Base-by-base conservation (phyloP, 2,329 filamentous ascomycete genomes). In the Aspergillus arachidicola region DNA sequence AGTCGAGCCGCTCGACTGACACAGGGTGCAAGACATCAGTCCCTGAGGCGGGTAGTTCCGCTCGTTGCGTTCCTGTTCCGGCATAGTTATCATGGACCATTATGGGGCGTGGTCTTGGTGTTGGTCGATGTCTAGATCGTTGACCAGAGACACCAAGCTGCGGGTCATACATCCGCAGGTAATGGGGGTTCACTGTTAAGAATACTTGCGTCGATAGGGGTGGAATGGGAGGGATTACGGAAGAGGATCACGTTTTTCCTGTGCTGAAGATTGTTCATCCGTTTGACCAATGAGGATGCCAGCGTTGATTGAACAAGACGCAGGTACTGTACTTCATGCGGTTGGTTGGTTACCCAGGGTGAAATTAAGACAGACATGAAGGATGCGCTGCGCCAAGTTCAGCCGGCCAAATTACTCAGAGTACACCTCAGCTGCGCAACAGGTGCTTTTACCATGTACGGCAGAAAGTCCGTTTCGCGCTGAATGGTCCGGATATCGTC, bases 31-130 rank as follows among this genome's bases (percentile, higher is more conserved):
- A 30, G 46, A 50, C 23, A 28, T 10, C 12, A 30, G 48, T 51
- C 28, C 48, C 48, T 51, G 48, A 51, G 48, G 48, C 48, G 48
- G 48, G 48, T 51, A 51, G 28, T 51, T n/a, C 48, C 48, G 48
- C 48, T 51, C 4, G 19, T 21, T 32, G 16, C 28, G 28, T 30
- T n/a, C 48, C 48, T 32, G 28, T n/a, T 32, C 30, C 9, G 48
- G 48, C 28, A 51, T 51, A 32, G 48, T 21, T 4, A 32, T 32
- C 19, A 32, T 21, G 46, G 26, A 50, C 46, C 4, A 30, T 28
- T 50, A 50, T 50, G 26, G 46, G 16, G 46, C 26, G 19, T 28
- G 46, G 16, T 14, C 7, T 45, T 45, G 26, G 23, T 26, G 7
- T 6, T 50, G 12, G 46, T 19, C 9, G 23, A 9, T n/a, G 46